Evolutionary conservation across 2,329 filamentous ascomycete species (phyloP), one percentile per base, ranked within the genome.

Genomic region (Chalaropsis ovoidea): DNA sequence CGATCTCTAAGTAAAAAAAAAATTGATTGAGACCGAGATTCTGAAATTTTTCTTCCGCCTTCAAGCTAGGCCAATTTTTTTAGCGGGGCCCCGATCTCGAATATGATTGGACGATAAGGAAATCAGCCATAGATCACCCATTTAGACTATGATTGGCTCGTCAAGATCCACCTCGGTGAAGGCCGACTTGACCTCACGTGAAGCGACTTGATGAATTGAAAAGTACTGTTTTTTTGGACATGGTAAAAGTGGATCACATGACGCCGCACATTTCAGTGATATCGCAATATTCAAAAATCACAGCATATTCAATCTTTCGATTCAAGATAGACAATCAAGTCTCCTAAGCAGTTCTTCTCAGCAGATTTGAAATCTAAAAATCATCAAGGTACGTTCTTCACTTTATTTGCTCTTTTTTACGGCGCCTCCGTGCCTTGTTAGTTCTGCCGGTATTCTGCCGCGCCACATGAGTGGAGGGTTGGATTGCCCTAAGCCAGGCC

Each of bases 1-100:
- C 67, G 66, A 67, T 65, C 64, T 60, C 43, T 66, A 62, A 47
- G 52, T 64, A 52, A 67, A 67, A 65, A 66, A 66, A 67, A 68
- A 67, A 60, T 66, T 65, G 63, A 47, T 19, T 64, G 62, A 61
- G 60, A 69, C 63, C 39, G 54, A 66, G 47, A 47, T 63, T 67
- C 66, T 68, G 67, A 69, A 69, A 67, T 69, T 69, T 69, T 69
- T 69, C 65, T 64, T 66, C 65, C 64, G 58, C 65, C 65, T 64
- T 52, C 52, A 56, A 64, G 66, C 66, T 67, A 65, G 42, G 60
- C 66, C 62, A 67, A 60, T 64, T 68, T 69, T 68, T 68, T 66
- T 68, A 66, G 67, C 63, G 68, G 67, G 67, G 67, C 67, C 63
- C 19, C 61, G 42, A 63, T 67, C 41, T 68, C 61, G 45, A 42